Evolutionary conservation across 164 flowering plant species (phyloP).

Genomic region (Dillenia suffruticosa): DNA sequence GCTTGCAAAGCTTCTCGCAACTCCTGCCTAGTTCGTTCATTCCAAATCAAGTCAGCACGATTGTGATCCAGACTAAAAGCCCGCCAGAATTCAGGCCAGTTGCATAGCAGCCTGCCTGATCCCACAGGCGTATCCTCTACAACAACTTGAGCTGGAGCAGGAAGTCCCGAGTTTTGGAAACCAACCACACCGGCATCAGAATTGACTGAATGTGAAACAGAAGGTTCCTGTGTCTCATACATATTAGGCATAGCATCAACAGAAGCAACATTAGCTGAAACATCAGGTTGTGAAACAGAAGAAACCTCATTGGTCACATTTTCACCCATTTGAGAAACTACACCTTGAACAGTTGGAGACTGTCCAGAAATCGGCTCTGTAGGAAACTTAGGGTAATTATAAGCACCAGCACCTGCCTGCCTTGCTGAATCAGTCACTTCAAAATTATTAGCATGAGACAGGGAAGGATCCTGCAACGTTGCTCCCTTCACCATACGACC

Average conservation of each 20-base stretch:
- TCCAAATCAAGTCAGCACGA: slow-evolving; percentile 98
- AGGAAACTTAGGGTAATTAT: slow-evolving; percentile 26
- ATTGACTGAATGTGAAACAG: slow-evolving; percentile 29
- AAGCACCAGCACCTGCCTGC: slow-evolving; percentile 26
- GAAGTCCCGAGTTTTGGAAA: slow-evolving; percentile 42
- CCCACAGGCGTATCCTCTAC: slow-evolving; percentile 92
- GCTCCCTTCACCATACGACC: slow-evolving; percentile 47
- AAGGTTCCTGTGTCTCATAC: slow-evolving; percentile 36
- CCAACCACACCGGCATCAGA: slow-evolving; percentile 38
- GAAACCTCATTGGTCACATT: slow-evolving; percentile 30
- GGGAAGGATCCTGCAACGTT: slow-evolving; percentile 42
- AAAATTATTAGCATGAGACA: slow-evolving; percentile 34
- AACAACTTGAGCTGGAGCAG: slow-evolving; percentile 98
- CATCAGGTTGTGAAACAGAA: slow-evolving; percentile 34
- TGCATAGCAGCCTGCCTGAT: slow-evolving; percentile 83
- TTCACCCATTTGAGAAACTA: slow-evolving; percentile 32
- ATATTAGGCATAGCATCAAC: slow-evolving; percentile 21
- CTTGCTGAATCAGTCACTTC: slow-evolving; percentile 47
- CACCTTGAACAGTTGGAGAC: slow-evolving; percentile 28
- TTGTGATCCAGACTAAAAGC: slow-evolving; percentile 97
- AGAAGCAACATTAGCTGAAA: slow-evolving; percentile 26
- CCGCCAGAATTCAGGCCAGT: slow-evolving; percentile 98
- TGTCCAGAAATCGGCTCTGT: slow-evolving; percentile 39
- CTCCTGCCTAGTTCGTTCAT: slow-evolving; percentile 96
- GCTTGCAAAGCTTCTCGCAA: slow-evolving; percentile 81